Conservation (phyloP, 2,329 filamentous ascomycete species). For the Beauveria sp. region DNA sequence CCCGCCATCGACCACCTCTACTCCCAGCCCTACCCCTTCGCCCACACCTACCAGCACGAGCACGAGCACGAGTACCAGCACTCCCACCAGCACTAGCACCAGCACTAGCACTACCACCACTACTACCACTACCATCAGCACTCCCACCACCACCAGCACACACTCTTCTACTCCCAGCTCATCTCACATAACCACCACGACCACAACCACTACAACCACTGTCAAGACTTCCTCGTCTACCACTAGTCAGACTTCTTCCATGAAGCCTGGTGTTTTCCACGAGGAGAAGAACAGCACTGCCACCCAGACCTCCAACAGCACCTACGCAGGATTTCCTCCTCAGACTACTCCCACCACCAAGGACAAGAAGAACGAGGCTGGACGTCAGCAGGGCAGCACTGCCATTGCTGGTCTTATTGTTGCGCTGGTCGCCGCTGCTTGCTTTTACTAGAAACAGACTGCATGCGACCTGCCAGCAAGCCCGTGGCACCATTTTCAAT, state of each 20-base stretch:
- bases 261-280: conserved; percentile 44
- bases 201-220: conserved; percentile 14
- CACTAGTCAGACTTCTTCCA: conserved; percentile 19
- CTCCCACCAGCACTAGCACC: neutral
- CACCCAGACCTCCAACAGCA: conserved; percentile 14
- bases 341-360: conserved; percentile 25
- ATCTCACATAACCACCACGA: neutral
- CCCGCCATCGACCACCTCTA: conserved; percentile 18
- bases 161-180: too few species aligned
- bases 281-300: conserved; percentile 40
- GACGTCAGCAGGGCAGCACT: conserved; percentile 39
- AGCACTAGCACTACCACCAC: conserved; percentile 10
- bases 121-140: conserved; percentile 10
- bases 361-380: conserved; percentile 37
- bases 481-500: neutral
- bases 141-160: neutral
- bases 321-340: conserved; percentile 17
- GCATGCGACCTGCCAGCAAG: conserved; percentile 5
- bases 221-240: conserved; percentile 15
- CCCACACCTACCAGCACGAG: conserved; percentile 16
- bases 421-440: conserved; percentile 46
- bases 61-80: conserved; percentile 5
- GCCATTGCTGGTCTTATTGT: conserved; percentile 48
- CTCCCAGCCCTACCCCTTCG: conserved; percentile 22
- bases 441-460: conserved; percentile 31